phyloP scores from a whole-genome alignment of 345 rosid genomes.

The Acer saccharum region DNA sequence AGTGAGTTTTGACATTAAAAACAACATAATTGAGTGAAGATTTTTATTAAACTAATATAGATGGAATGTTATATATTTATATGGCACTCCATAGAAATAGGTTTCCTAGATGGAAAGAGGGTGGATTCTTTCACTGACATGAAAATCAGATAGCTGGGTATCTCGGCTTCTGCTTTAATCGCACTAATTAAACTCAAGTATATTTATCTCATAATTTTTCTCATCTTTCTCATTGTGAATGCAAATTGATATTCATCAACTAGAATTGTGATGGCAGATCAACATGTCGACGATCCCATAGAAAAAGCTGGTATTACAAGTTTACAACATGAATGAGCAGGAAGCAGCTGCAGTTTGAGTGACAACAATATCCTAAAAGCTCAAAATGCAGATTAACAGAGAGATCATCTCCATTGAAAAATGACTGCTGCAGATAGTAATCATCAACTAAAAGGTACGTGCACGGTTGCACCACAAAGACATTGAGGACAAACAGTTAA shows the following conservation, averaged over 20 bases:
- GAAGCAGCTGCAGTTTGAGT: neutral
- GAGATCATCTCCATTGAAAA: neutral
- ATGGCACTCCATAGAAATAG: neutral
- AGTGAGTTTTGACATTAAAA: neutral
- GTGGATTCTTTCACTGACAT: neutral
- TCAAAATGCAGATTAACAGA: neutral
- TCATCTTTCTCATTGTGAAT: neutral
- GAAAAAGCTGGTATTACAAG: neutral
- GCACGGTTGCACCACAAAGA: neutral
- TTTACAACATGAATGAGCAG: neutral
- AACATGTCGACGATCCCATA: neutral
- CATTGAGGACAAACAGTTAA: neutral
- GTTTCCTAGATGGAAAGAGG: neutral
- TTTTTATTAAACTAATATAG: no score
- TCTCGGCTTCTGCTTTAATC: neutral
- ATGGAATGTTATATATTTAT: neutral
- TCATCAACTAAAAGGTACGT: neutral
- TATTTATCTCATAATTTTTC: neutral
- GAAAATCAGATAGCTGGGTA: no score
- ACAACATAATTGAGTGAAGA: neutral
- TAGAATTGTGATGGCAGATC: constrained; percentile 8
- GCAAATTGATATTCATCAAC: constrained; percentile 1
- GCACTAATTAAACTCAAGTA: neutral
- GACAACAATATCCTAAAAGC: neutral
- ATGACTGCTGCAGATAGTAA: neutral